Evolutionary conservation across 352 stramenopile species (phyloP).

Genomic region (Elongisporangium prolatum): DNA sequence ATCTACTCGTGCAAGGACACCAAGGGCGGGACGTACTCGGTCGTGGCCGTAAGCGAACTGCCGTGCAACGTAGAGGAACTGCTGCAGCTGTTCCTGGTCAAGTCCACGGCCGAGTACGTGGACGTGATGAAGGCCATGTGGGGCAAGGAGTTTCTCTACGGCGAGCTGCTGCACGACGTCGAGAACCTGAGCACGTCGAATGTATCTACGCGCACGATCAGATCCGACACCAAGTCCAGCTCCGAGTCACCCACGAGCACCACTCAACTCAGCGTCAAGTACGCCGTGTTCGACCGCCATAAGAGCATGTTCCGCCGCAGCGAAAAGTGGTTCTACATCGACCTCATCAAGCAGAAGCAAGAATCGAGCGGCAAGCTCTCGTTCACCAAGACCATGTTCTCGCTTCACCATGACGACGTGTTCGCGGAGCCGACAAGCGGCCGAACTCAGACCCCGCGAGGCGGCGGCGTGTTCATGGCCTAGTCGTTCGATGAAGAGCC

Average conservation of each 20-base stretch:
- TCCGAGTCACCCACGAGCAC: not conserved
- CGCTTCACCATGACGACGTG: conserved; percentile 15
- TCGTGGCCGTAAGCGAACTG: conserved; percentile 26
- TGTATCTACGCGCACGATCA: not conserved
- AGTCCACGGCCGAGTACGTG: conserved; percentile 27
- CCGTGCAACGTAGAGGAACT: conserved; percentile 39
- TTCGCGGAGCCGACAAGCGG: conserved; percentile 12
- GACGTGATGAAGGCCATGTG: conserved; percentile 38
- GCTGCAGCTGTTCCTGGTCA: conserved; percentile 19
- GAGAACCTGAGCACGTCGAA: conserved; percentile 2
- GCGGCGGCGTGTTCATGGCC: conserved; percentile 31
- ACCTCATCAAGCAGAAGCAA: conserved; percentile 7
- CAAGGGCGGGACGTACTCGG: conserved; percentile 5
- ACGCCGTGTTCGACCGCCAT: conserved; percentile 18
- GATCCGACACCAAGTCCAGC: not conserved
- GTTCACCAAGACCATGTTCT: conserved; percentile 23
- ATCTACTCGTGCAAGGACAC: conserved; percentile 23
- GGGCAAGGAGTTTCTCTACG: conserved; percentile 24
- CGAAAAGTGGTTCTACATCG: conserved; percentile 26
- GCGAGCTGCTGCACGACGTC: conserved; percentile 23
- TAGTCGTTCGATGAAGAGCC: conserved; percentile 6
- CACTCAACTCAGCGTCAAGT: conserved; percentile 27
- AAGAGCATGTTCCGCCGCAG: conserved; percentile 16
- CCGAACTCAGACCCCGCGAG: conserved; percentile 16
- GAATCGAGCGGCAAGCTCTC: not conserved